These are phyloP conservation scores for Hyphodiscus sp. DNA, from an alignment of 2,329 filamentous ascomycete species.

Conservation along the genomic window DNA sequence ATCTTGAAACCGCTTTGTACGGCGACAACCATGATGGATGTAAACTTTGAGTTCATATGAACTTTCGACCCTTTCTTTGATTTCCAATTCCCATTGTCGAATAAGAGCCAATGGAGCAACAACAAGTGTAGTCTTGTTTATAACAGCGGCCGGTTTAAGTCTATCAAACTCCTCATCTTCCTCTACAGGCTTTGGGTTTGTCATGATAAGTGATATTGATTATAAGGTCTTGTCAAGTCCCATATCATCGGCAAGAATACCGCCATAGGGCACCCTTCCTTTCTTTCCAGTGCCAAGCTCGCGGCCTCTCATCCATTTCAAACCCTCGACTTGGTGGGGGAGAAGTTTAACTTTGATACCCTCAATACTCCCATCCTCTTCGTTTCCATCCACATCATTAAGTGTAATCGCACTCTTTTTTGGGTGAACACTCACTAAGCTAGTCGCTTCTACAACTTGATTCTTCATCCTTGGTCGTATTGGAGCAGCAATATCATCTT, in stretches of 20 bases:
- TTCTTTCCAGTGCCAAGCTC: slow-evolving; percentile 82
- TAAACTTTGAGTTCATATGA: slow-evolving; percentile 70
- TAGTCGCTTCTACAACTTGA: slow-evolving; percentile 25
- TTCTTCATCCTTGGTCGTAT: slow-evolving; percentile 35
- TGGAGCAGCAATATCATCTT: slow-evolving; percentile 36
- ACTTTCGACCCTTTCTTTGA: slow-evolving; percentile 70
- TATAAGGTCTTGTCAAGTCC: slow-evolving; percentile 95
- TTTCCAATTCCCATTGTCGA: slow-evolving; percentile 94
- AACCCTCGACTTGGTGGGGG: slow-evolving; percentile 89
- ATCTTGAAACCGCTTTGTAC: slow-evolving; percentile 71
- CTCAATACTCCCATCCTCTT: slow-evolving; percentile 60
- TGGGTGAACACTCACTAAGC: slow-evolving; percentile 34
- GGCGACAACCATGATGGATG: slow-evolving; percentile 83
- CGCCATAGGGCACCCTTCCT: slow-evolving; percentile 77
- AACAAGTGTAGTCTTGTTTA: slow-evolving; percentile 79
- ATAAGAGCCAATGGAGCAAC: slow-evolving; percentile 91
- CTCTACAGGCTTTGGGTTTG: slow-evolving; percentile 64
- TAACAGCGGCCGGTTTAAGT: slow-evolving; percentile 61
- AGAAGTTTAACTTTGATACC: slow-evolving; percentile 83
- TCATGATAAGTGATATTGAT: slow-evolving; percentile 80
- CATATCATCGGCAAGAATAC: slow-evolving; percentile 96
- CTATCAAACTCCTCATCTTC: slow-evolving; percentile 46
- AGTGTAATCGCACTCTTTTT: slow-evolving; percentile 28
- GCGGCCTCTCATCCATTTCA: slow-evolving; percentile 91
- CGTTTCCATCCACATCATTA: slow-evolving; percentile 43